phyloP scores from a whole-genome alignment of 2,329 filamentous ascomycete genomes.

The Ophiostoma triangulosporum region DNA sequence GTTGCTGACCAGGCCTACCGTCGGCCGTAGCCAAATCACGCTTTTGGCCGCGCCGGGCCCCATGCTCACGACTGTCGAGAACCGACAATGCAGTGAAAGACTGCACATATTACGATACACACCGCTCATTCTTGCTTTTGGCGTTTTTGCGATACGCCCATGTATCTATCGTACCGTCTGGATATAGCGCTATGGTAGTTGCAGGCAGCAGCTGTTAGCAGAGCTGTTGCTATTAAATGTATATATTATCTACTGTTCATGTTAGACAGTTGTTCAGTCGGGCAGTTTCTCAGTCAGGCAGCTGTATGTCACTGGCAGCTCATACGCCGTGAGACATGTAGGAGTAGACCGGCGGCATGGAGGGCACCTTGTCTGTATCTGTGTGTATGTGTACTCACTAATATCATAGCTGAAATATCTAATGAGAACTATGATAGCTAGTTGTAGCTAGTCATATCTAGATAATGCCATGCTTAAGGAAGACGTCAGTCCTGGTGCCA shows the following conservation, averaged over 20 bases:
- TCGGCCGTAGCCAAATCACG: constrained; percentile 4
- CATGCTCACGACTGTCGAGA: background rate
- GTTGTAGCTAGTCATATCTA: too few relatives aligned
- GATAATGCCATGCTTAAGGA: too few relatives aligned
- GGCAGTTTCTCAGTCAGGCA: too few relatives aligned
- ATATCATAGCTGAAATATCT: too few relatives aligned
- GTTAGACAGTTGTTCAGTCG: too few relatives aligned
- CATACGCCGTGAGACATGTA: too few relatives aligned
- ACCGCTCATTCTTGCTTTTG: background rate
- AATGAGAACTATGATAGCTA: too few relatives aligned
- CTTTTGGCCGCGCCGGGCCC: background rate
- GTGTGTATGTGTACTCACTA: too few relatives aligned
- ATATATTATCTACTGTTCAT: too few relatives aligned
- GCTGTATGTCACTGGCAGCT: background rate
- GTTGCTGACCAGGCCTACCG: constrained; percentile 27
- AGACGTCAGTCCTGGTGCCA: too few relatives aligned
- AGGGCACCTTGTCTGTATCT: too few relatives aligned
- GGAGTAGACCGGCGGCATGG: too few relatives aligned
- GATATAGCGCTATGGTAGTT: background rate
- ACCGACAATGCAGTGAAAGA: background rate
- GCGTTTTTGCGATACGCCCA: background rate
- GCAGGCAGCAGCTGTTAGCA: background rate
- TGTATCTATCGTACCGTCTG: background rate
- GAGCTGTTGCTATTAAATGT: background rate
- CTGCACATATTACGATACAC: background rate